phyloP scores from a whole-genome alignment of 345 rosid genomes.

The Syzygium grande region DNA sequence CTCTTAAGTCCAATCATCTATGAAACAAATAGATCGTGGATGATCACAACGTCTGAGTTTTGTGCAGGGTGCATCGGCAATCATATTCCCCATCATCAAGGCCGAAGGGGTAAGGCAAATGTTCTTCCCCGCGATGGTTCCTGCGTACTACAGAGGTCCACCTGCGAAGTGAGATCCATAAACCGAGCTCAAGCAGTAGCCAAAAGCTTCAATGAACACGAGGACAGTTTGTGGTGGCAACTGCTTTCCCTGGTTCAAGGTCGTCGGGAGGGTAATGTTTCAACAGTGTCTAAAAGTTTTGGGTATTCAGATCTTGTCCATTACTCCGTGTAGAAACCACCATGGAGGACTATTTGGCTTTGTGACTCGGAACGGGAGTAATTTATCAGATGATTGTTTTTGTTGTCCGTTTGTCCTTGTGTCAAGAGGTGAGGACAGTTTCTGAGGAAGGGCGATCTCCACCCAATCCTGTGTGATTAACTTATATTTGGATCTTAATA shows the following conservation, averaged over 20 bases:
- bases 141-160: slow-evolving; percentile 32
- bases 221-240: background rate
- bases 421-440: background rate
- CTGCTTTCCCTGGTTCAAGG: background rate
- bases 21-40: background rate
- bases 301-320: background rate
- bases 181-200: background rate
- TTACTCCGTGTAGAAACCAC: background rate
- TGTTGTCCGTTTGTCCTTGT: background rate
- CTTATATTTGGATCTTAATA: background rate
- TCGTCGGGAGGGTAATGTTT: background rate
- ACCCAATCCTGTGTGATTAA: background rate
- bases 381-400: background rate
- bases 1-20: background rate
- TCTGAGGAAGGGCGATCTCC: background rate
- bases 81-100: slow-evolving; percentile 32
- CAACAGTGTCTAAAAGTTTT: background rate
- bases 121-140: slow-evolving; percentile 41
- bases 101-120: slow-evolving; percentile 42
- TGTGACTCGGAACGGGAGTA: background rate
- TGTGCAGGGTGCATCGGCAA: slow-evolving; percentile 34
- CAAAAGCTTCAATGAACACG: background rate
- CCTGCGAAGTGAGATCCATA: slow-evolving; percentile 2
- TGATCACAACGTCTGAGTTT: background rate
- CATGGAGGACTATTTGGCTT: background rate